phyloP scores from a whole-genome alignment of 768 basidiomycete species.

The Mycena polygramma region DNA sequence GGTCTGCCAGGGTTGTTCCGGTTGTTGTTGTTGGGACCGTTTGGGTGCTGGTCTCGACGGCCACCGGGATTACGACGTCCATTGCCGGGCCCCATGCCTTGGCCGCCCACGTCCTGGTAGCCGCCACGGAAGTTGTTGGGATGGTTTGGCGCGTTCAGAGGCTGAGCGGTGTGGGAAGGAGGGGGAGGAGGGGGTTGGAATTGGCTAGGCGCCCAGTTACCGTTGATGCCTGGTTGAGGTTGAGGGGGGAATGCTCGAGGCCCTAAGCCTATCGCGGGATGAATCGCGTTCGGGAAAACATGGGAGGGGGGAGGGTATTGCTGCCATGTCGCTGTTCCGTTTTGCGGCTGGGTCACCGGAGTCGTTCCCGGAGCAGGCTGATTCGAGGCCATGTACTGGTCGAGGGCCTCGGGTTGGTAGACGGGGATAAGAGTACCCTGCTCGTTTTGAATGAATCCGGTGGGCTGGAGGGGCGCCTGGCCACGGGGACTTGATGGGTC shows the following conservation, averaged over 20 bases:
- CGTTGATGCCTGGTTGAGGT: constrained; percentile 30
- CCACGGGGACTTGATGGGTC: constrained; percentile 47
- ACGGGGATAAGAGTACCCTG: constrained; percentile 80
- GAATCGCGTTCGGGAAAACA: constrained; percentile 45
- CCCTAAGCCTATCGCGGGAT: constrained; percentile 38
- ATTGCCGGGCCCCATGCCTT: constrained; percentile 24
- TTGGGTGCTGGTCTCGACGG: constrained; percentile 44
- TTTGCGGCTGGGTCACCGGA: constrained; percentile 44
- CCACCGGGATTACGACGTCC: constrained; percentile 43
- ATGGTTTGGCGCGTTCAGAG: constrained; percentile 32
- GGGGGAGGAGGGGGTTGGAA: constrained; percentile 39
- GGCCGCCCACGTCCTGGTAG: constrained; percentile 38
- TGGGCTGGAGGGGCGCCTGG: constrained; percentile 72
- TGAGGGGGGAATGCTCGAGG: constrained; percentile 38
- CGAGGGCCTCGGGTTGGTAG: constrained; percentile 77
- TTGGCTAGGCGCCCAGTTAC: constrained; percentile 44
- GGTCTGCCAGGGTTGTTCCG: constrained; percentile 42
- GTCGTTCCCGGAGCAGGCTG: constrained; percentile 44
- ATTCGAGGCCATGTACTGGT: constrained; percentile 72
- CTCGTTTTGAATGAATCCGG: constrained; percentile 80
- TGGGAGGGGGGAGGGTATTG: constrained; percentile 46
- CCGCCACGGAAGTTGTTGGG: constrained; percentile 37
- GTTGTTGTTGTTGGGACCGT: constrained; percentile 35
- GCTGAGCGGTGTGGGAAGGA: constrained; percentile 33
- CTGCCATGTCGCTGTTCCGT: constrained; percentile 47